Conservation (phyloP, 148 eudicot genomes). For the Cornus controversa region DNA sequence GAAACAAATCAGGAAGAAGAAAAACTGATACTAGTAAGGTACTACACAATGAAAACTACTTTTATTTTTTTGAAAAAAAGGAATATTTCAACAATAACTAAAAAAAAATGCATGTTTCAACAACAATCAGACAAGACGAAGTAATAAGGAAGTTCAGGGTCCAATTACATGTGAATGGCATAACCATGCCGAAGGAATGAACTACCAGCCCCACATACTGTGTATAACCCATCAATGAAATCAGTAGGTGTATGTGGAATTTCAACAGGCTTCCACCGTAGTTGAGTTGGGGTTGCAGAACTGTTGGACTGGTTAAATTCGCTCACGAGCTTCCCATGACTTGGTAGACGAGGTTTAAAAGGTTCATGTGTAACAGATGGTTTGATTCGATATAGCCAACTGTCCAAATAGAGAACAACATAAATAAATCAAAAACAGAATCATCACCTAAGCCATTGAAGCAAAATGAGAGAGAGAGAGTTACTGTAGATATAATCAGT, state of each 20-base stretch:
- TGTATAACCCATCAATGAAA: slow-evolving; percentile 80
- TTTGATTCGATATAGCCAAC: slow-evolving; percentile 93
- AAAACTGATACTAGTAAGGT: no score
- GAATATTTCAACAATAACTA: no score
- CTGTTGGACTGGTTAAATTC: slow-evolving; percentile 80
- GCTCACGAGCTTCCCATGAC: slow-evolving; percentile 69
- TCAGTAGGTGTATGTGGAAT: slow-evolving; percentile 68
- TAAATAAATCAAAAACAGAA: slow-evolving; percentile 2
- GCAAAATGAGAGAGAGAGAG: background rate
- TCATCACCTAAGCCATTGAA: background rate
- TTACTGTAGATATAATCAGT: no score
- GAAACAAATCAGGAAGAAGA: background rate
- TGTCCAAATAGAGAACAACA: slow-evolving; percentile 20
- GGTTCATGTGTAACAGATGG: slow-evolving; percentile 99
- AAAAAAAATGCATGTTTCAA: no score
- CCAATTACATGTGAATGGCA: slow-evolving; percentile 92
- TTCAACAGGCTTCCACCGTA: slow-evolving; percentile 85
- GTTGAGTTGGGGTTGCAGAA: slow-evolving; percentile 86
- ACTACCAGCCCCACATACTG: slow-evolving; percentile 95
- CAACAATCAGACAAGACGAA: background rate
- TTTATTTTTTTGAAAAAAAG: no score
- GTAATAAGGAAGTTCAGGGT: slow-evolving; percentile 12
- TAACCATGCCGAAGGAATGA: slow-evolving; percentile 91
- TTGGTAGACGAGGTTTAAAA: slow-evolving; percentile 67
- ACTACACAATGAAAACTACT: no score